Conservation (phyloP, 1,139 yeast genomes). For the Pneumocystis oryctolagi region DNA sequence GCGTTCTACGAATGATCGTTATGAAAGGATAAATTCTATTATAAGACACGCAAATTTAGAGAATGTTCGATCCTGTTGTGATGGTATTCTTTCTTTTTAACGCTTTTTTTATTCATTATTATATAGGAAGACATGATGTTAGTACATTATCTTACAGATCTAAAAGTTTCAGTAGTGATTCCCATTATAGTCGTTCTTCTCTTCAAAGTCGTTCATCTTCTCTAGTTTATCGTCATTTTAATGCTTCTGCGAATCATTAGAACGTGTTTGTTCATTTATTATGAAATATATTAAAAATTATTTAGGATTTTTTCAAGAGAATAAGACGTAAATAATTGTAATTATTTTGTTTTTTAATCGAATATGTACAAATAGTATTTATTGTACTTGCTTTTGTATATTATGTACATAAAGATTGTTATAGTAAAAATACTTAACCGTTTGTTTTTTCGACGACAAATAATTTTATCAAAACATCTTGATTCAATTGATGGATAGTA, state of each 20-base stretch:
- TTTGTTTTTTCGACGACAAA: neutral
- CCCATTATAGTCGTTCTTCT: neutral
- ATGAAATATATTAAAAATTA: neutral
- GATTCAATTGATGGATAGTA: neutral
- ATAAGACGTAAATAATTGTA: no score
- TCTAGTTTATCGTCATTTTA: neutral
- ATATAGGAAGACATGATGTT: slow-evolving; percentile 7
- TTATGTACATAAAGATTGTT: no score
- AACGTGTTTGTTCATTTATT: neutral
- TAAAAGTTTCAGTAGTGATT: neutral
- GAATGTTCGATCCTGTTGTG: slow-evolving; percentile 17
- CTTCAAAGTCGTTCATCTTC: neutral
- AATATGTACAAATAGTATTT: no score
- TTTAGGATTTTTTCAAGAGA: no score
- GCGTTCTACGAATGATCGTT: neutral
- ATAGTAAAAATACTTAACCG: no score
- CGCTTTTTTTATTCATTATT: neutral
- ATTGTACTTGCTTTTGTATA: neutral
- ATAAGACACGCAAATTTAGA: slow-evolving; percentile 14
- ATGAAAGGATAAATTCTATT: slow-evolving; percentile 9
- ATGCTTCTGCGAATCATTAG: neutral
- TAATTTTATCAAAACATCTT: neutral
- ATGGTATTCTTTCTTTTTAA: slow-evolving; percentile 10
- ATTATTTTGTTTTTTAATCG: no score
- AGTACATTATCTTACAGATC: slow-evolving; percentile 1